Percentiles rank a stretch among this genome's conserved stretches.
phyloP scores from a whole-genome alignment of 2,329 filamentous ascomycete genomes.

The Fusarium tupiense region DNA sequence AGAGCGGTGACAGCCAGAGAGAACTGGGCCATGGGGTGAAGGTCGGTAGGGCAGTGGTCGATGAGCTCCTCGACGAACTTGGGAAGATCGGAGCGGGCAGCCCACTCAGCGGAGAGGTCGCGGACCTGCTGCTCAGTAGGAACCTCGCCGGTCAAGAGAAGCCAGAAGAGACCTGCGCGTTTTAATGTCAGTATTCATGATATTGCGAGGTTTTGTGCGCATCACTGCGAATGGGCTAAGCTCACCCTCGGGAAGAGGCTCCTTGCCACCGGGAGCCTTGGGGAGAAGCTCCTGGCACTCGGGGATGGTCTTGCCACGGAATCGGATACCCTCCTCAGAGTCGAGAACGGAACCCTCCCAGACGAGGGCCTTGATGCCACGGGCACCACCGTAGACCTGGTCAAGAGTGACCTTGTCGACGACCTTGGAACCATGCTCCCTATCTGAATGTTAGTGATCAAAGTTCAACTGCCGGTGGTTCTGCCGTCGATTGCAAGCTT shows the following conservation, averaged over 20 bases:
- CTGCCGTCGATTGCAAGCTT: conserved; percentile 5
- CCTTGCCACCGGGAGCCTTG: conserved; percentile 94
- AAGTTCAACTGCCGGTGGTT: conserved; percentile 13
- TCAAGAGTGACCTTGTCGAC: conserved; percentile 98
- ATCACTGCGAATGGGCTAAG: background rate
- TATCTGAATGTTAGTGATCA: conserved; percentile 51
- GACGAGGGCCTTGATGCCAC: conserved; percentile 97
- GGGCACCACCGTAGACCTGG: conserved; percentile 99
- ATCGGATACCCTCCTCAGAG: conserved; percentile 98
- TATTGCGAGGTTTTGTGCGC: background rate
- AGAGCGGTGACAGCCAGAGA: conserved; percentile 97
- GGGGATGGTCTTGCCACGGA: conserved; percentile 98
- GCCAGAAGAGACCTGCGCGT: conserved; percentile 91
- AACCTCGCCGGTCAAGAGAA: conserved; percentile 97
- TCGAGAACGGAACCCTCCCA: conserved; percentile 99
- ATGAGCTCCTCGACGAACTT: conserved; percentile 99
- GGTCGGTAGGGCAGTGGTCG: conserved; percentile 98
- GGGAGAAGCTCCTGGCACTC: conserved; percentile 98
- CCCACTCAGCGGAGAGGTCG: conserved; percentile 98
- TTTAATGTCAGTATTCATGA: conserved; percentile 22
- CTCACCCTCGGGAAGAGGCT: conserved; percentile 93
- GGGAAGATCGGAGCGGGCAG: conserved; percentile 94
- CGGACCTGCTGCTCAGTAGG: conserved; percentile 98
- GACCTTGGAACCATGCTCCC: conserved; percentile 94
- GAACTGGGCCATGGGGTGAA: conserved; percentile 99